Percentiles rank a stretch among this genome's conserved stretches.
These are phyloP conservation scores for Zygosaccharomyces sapae DNA, from an alignment of 1,139 yeast genomes.

Conservation along the genomic window DNA sequence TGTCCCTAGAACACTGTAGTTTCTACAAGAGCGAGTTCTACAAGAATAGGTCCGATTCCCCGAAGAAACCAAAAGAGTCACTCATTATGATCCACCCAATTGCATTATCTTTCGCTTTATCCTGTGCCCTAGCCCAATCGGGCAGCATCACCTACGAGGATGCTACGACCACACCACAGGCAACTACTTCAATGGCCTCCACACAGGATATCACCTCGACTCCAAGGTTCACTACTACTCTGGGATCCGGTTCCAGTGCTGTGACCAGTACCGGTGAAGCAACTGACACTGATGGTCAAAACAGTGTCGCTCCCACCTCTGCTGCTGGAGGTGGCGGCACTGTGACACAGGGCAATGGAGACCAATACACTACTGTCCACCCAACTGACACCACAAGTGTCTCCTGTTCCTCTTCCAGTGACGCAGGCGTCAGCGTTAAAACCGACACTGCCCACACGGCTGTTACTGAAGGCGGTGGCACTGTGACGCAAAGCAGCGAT, in stretches of 20 bases:
- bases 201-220: conserved; percentile 37
- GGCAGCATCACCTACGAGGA: conserved; percentile 37
- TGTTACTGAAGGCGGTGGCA: background rate
- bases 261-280: conserved; percentile 1
- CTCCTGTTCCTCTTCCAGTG: too few relatives aligned
- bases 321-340: background rate
- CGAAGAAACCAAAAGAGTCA: background rate
- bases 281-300: too few relatives aligned
- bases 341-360: background rate
- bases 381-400: too few relatives aligned
- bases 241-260: conserved; percentile 10
- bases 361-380: background rate
- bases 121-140: conserved; percentile 14
- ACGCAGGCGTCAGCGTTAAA: too few relatives aligned
- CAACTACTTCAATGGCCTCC: conserved; percentile 36
- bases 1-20: background rate
- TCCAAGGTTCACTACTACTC: conserved; percentile 30
- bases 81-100: conserved; percentile 1
- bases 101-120: conserved; percentile 1
- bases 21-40: background rate
- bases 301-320: background rate
- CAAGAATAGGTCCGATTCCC: background rate
- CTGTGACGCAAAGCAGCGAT: background rate
- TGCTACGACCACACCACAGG: conserved; percentile 36
- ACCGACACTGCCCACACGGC: background rate